Evolutionary conservation across 2,329 filamentous ascomycete genomes (phyloP).

Genomic region (Fragosphaeria purpurea): DNA sequence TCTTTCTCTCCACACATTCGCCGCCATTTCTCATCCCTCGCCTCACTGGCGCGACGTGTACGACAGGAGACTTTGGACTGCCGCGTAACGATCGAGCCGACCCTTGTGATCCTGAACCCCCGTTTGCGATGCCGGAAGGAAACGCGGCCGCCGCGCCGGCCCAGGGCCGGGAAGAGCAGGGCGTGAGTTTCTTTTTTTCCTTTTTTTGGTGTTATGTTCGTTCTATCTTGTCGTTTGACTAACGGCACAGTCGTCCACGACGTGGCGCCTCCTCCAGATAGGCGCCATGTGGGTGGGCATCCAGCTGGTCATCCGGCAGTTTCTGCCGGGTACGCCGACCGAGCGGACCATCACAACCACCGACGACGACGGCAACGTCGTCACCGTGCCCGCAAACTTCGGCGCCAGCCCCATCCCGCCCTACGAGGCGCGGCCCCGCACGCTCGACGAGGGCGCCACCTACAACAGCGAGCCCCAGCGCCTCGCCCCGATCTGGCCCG

Average conservation of each 20-base stretch:
- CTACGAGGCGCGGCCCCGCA: constrained; percentile 53
- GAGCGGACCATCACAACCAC: constrained; percentile 28
- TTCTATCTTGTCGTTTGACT: neutral
- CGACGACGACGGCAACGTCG: constrained; percentile 40
- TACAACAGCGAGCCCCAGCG: constrained; percentile 58
- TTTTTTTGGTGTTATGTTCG: too few species aligned
- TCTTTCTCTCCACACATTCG: too few species aligned
- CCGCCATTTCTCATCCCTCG: too few species aligned
- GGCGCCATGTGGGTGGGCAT: constrained; percentile 48
- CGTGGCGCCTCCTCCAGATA: constrained; percentile 40
- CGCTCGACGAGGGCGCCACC: constrained; percentile 49
- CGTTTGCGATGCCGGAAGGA: constrained; percentile 8
- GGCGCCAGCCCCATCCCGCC: constrained; percentile 48
- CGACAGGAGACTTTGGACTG: too few species aligned
- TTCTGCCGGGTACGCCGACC: constrained; percentile 32
- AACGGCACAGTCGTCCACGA: constrained; percentile 20
- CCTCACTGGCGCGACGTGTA: too few species aligned
- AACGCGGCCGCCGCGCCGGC: constrained; percentile 7
- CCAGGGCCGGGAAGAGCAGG: constrained; percentile 7
- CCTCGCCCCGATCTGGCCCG: constrained; percentile 81
- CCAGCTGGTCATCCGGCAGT: constrained; percentile 47
- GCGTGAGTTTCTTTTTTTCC: constrained; percentile 2
- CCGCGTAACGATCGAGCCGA: too few species aligned
- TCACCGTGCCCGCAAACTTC: constrained; percentile 44
- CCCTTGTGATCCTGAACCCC: constrained; percentile 14